Evolutionary conservation across 2,329 filamentous ascomycete genomes (phyloP).

Genomic region (Fusarium nematophilum): DNA sequence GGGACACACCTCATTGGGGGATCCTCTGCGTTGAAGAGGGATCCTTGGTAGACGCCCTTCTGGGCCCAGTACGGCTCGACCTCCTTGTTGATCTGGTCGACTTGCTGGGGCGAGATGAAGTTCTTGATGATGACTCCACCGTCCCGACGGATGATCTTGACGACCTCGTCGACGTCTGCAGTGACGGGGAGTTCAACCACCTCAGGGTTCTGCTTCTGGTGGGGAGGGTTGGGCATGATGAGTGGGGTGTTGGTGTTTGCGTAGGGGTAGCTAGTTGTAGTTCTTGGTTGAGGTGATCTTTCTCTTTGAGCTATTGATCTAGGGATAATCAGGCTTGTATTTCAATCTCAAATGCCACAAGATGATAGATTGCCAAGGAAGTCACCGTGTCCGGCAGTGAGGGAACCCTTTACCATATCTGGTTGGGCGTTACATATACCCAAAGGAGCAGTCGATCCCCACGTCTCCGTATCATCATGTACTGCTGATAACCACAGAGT

Average conservation of each 20-base stretch:
- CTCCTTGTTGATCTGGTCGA: slow-evolving; percentile 6
- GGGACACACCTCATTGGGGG: slow-evolving; percentile 5
- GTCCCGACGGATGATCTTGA: slow-evolving; percentile 4
- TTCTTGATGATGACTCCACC: slow-evolving; percentile 16
- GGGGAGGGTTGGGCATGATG: slow-evolving; percentile 11
- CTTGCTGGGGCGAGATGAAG: background rate
- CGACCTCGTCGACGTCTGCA: background rate
- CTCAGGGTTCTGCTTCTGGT: slow-evolving; percentile 11
- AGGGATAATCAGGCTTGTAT: too few species aligned
- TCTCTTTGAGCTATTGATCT: too few species aligned
- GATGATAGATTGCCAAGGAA: too few species aligned
- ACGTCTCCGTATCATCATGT: too few species aligned
- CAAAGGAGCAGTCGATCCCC: too few species aligned
- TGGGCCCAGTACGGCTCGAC: slow-evolving; percentile 2
- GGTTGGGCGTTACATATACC: too few species aligned
- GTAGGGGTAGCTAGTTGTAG: too few species aligned
- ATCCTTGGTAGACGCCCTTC: background rate
- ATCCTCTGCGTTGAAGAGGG: slow-evolving; percentile 1
- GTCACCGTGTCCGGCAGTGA: too few species aligned
- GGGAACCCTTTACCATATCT: too few species aligned
- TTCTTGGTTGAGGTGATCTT: too few species aligned
- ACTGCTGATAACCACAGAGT: too few species aligned
- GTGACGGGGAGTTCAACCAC: slow-evolving; percentile 1
- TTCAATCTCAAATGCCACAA: too few species aligned
- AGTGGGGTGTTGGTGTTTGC: background rate